A percentile compares a stretch with the other conserved stretches of the same genome.
Conservation (phyloP, 2,329 filamentous ascomycete species). For the Colletotrichum viniferum region DNA sequence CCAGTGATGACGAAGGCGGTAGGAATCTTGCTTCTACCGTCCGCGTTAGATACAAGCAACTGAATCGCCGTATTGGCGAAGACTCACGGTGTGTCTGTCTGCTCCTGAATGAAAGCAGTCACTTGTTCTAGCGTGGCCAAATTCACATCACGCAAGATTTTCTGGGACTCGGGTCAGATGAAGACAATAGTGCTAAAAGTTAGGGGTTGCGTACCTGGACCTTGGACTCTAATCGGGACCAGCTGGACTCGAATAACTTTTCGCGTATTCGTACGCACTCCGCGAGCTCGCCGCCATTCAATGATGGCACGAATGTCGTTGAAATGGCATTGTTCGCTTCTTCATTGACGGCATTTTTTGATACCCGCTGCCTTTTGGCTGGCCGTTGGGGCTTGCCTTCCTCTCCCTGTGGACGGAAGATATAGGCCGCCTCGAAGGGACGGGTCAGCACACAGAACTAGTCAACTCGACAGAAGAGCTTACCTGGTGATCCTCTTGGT, state of each 20-base stretch:
- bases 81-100: constrained; percentile 29
- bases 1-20: constrained; percentile 78
- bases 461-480: background rate
- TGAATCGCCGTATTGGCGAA: background rate
- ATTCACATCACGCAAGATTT: constrained; percentile 64
- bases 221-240: constrained; percentile 66
- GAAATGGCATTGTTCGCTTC: constrained; percentile 4
- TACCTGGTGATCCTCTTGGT: constrained; percentile 51
- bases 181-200: background rate
- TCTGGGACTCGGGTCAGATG: constrained; percentile 35
- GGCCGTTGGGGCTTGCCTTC: constrained; percentile 42
- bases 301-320: constrained; percentile 53
- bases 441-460: background rate
- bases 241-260: constrained; percentile 64
- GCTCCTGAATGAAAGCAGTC: constrained; percentile 55
- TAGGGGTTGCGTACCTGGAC: constrained; percentile 58
- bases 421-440: constrained; percentile 58
- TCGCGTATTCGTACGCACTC: constrained; percentile 58
- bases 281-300: constrained; percentile 58
- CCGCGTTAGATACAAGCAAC: background rate
- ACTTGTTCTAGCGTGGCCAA: constrained; percentile 64
- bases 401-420: constrained; percentile 59
- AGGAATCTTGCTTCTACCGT: constrained; percentile 58
- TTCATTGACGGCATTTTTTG: constrained; percentile 36
- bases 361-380: constrained; percentile 62